Percentiles rank a stretch among this genome's conserved stretches.
Evolutionary conservation across 2,329 filamentous ascomycete genomes (phyloP).

Genomic region (Pseudogymnoascus sp.): DNA sequence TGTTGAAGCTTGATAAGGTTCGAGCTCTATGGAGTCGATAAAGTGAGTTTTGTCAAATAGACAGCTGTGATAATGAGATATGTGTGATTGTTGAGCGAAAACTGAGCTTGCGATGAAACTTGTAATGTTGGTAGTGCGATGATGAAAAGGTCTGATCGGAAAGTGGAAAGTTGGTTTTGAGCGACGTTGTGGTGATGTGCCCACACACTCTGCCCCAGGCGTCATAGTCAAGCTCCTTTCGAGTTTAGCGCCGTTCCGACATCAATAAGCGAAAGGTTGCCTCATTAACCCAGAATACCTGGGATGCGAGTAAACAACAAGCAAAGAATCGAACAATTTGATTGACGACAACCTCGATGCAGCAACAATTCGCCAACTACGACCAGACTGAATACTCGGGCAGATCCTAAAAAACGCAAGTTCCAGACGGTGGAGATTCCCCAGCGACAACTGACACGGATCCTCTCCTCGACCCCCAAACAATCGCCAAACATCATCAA

Average conservation of each 20-base stretch:
- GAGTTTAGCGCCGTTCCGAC: slow-evolving; percentile 11
- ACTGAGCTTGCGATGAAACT: slow-evolving; percentile 5
- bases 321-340: slow-evolving; percentile 10
- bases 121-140: slow-evolving; percentile 3
- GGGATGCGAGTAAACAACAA: slow-evolving; percentile 12
- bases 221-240: slow-evolving; percentile 7
- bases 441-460: slow-evolving; percentile 17
- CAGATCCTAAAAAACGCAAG: background rate
- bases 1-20: slow-evolving; percentile 31
- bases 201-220: slow-evolving; percentile 8
- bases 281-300: slow-evolving; percentile 12
- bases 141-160: slow-evolving; percentile 7
- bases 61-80: slow-evolving; percentile 20
- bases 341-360: slow-evolving; percentile 8
- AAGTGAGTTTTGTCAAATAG: slow-evolving; percentile 2
- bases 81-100: slow-evolving; percentile 20
- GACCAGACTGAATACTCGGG: background rate
- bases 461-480: slow-evolving; percentile 10
- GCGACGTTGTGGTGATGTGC: slow-evolving; percentile 10
- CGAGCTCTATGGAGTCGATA: background rate
- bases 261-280: slow-evolving; percentile 13
- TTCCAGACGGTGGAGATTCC: slow-evolving; percentile 8
- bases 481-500: slow-evolving; percentile 13
- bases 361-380: slow-evolving; percentile 3
- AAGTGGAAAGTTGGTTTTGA: slow-evolving; percentile 8